These are phyloP conservation scores for Orbilia javanica DNA, from an alignment of 2,329 filamentous ascomycete genomes.

Conservation along the genomic window DNA sequence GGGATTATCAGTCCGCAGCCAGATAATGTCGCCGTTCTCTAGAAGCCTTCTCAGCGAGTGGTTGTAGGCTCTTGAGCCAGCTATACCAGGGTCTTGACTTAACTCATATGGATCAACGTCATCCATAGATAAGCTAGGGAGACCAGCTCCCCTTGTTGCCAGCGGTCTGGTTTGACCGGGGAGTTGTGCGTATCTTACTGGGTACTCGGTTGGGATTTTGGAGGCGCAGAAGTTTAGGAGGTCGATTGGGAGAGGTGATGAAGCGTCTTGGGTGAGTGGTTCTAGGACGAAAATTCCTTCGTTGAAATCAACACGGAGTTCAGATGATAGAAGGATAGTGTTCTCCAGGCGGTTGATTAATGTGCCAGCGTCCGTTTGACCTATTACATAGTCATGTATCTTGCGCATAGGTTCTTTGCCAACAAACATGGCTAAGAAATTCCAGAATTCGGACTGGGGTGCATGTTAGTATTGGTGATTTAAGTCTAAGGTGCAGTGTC, in stretches of 20 bases:
- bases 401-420: not conserved
- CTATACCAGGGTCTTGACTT: not conserved
- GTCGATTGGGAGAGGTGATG: not conserved
- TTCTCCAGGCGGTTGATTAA: conserved; percentile 11
- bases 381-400: not conserved
- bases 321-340: not conserved
- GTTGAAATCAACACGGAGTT: not conserved
- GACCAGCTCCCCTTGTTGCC: not conserved
- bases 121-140: not conserved
- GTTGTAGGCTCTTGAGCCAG: not conserved
- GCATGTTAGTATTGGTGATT: not conserved
- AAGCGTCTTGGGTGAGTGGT: not conserved
- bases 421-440: not conserved
- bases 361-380: not conserved
- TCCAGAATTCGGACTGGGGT: conserved; percentile 4
- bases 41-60: not conserved
- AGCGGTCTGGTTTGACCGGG: not conserved
- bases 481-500: not conserved
- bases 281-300: conserved; percentile 2
- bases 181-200: not conserved
- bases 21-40: not conserved
- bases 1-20: not conserved
- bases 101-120: not conserved
- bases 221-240: not conserved
- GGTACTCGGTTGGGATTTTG: not conserved